Conservation (phyloP, 140 eudicot species). For the Artemisia princeps region DNA sequence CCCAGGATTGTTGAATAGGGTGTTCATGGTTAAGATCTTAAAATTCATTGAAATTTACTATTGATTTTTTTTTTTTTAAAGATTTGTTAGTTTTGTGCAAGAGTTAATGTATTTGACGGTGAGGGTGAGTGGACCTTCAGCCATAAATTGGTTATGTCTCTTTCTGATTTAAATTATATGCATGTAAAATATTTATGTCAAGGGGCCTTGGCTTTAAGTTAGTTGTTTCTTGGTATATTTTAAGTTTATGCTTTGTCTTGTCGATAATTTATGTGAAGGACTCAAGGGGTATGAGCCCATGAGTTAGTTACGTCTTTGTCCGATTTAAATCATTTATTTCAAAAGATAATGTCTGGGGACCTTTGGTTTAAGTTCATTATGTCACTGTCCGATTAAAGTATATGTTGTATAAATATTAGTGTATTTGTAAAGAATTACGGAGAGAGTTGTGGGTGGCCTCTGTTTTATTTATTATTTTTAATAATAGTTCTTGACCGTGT, state of each 20-base stretch:
- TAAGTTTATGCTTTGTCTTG: too few relatives aligned
- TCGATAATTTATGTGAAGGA: too few relatives aligned
- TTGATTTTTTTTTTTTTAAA: too few relatives aligned
- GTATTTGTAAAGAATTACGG: background rate
- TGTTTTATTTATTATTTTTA: background rate
- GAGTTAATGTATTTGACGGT: too few relatives aligned
- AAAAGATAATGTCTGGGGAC: background rate
- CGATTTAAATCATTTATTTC: constrained; percentile 1
- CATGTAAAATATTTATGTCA: background rate
- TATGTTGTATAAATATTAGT: background rate
- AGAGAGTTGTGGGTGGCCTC: background rate
- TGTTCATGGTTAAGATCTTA: too few relatives aligned
- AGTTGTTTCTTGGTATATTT: too few relatives aligned
- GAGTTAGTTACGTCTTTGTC: too few relatives aligned
- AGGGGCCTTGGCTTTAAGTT: background rate
- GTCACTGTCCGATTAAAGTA: constrained; percentile 8
- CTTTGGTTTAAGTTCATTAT: constrained; percentile 8
- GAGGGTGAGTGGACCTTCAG: too few relatives aligned
- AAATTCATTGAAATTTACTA: too few relatives aligned
- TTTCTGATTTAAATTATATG: background rate
- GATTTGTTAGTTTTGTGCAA: too few relatives aligned
- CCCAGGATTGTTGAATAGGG: too few relatives aligned
- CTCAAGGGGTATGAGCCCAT: too few relatives aligned
- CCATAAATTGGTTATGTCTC: background rate
- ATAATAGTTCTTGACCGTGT: background rate